Evolutionary conservation across 495 filamentous ascomycete genomes (phyloP).

Genomic region (Annulohypoxylon moriforme): DNA sequence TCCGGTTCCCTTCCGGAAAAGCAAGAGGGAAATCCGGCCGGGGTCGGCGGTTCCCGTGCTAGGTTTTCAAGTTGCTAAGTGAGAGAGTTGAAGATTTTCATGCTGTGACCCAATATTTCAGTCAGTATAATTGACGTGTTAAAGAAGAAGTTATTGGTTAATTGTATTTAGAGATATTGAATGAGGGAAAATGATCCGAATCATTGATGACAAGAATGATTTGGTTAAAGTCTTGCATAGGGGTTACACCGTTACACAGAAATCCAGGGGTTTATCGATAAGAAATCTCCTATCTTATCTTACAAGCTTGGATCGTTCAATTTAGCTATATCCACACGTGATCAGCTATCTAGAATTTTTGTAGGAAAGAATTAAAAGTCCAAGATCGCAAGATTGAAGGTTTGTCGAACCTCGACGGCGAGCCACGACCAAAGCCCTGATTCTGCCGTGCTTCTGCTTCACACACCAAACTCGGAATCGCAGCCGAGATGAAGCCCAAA

Average conservation of each 20-base stretch:
- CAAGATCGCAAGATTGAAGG: not conserved
- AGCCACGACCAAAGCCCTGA: constrained; percentile 3
- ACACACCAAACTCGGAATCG: constrained; percentile 17
- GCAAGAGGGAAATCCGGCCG: not conserved
- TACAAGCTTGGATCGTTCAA: not conserved
- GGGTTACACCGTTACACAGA: not conserved
- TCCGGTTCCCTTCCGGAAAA: not conserved
- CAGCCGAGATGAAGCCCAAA: constrained; percentile 65
- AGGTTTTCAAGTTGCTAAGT: not conserved
- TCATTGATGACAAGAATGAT: not conserved
- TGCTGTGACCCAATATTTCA: not conserved
- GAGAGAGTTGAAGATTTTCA: not conserved
- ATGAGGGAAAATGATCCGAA: not conserved
- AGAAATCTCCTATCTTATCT: not conserved
- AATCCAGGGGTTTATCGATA: not conserved
- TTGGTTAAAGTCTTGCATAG: not conserved
- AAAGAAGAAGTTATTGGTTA: no score
- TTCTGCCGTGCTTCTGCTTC: constrained; percentile 25
- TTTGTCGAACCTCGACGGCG: not conserved
- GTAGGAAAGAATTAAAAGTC: not conserved
- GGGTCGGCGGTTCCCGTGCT: not conserved
- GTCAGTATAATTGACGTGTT: no score
- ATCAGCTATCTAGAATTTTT: constrained; percentile 1
- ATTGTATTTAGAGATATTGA: no score
- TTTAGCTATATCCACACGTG: not conserved